Conservation (phyloP, 768 basidiomycete species). For the Pisolithus sp. region DNA sequence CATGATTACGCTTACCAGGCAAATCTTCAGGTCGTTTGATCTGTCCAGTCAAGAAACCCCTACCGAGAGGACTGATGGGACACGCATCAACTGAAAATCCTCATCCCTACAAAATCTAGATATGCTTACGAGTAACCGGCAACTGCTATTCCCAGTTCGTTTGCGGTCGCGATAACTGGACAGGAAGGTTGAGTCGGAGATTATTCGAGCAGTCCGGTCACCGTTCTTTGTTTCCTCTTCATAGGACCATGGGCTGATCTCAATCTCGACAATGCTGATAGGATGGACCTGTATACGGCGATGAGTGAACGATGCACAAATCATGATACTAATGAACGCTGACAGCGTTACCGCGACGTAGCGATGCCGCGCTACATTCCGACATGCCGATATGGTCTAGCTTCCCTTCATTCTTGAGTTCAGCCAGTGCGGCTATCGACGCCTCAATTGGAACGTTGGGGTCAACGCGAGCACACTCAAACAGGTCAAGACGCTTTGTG, state of each 20-base stretch:
- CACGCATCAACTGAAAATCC: background rate
- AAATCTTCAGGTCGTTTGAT: conserved; percentile 36
- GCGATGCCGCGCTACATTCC: conserved; percentile 42
- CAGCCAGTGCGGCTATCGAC: conserved; percentile 34
- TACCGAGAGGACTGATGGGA: conserved; percentile 42
- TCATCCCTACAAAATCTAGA: background rate
- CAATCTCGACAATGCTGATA: conserved; percentile 59
- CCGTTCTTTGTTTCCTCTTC: conserved; percentile 45
- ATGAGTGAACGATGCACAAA: background rate
- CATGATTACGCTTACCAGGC: conserved; percentile 13
- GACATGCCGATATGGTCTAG: conserved; percentile 50
- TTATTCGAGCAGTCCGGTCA: conserved; percentile 6
- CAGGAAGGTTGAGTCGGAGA: background rate
- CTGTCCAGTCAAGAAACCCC: conserved; percentile 47
- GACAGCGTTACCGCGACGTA: conserved; percentile 32
- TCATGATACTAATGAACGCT: conserved; percentile 8
- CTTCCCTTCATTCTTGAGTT: conserved; percentile 26
- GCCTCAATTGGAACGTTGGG: conserved; percentile 40
- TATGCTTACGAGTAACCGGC: conserved; percentile 48
- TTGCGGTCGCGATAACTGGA: conserved; percentile 45
- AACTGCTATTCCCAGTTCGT: conserved; percentile 53
- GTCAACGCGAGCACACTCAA: conserved; percentile 46
- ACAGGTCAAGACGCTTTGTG: conserved; percentile 55
- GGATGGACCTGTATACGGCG: conserved; percentile 37
- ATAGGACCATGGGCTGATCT: conserved; percentile 57